Evolutionary conservation across 2,329 filamentous ascomycete genomes (phyloP).

Genomic region (Ophiostoma populinum): DNA sequence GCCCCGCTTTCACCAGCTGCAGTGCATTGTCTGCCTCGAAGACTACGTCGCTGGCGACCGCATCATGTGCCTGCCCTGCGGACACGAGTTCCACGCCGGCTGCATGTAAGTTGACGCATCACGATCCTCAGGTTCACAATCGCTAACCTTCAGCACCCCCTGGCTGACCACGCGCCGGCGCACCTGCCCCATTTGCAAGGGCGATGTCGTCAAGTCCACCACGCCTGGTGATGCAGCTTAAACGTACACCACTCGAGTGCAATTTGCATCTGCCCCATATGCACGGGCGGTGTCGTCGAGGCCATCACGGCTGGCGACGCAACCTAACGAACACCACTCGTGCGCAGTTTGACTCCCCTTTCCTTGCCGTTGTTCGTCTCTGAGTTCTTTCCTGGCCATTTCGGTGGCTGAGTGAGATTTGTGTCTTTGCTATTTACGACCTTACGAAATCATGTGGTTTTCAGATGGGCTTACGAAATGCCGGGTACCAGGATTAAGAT

Average conservation of each 20-base stretch:
- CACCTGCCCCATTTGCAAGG: constrained; percentile 98
- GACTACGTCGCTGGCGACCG: constrained; percentile 88
- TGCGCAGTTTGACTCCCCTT: neutral
- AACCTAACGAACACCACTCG: neutral
- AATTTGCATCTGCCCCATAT: constrained; percentile 55
- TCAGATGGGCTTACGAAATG: no score
- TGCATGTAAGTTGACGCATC: constrained; percentile 81
- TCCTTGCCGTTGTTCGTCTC: no score
- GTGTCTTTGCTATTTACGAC: no score
- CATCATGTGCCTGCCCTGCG: constrained; percentile 94
- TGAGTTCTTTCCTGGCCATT: no score
- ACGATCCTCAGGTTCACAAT: no score
- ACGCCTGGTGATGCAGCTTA: constrained; percentile 5
- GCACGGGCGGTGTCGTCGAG: constrained; percentile 87
- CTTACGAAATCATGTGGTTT: no score
- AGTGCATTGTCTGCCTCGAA: constrained; percentile 92
- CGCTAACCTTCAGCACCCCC: constrained; percentile 53
- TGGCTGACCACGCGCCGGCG: constrained; percentile 90
- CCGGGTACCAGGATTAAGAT: no score
- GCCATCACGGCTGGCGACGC: constrained; percentile 1
- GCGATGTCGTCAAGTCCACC: constrained; percentile 58
- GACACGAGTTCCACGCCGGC: constrained; percentile 92
- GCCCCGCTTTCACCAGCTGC: constrained; percentile 38
- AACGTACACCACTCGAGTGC: neutral
- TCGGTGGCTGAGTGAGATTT: no score